Evolutionary conservation across 2,329 filamentous ascomycete genomes (phyloP), one percentile per base, ranked within the genome.

Genomic region (Cladosporium sp.): DNA sequence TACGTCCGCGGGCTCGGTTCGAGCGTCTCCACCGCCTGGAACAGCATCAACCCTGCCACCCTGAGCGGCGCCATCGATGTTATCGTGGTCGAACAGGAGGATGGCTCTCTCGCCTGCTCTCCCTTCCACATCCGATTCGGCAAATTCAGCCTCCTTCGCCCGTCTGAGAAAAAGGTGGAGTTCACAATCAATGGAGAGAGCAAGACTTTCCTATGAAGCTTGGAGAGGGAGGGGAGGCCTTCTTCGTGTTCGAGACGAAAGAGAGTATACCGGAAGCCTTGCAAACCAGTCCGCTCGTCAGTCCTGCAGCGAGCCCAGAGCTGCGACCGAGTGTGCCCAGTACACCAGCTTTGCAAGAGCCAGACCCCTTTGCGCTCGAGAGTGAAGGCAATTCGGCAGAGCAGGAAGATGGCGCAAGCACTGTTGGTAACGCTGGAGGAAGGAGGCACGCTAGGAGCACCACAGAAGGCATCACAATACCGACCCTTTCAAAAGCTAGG

Each of bases 111-210:
- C 52, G 84, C 86, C 58, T 99, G 93, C 73, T 97, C 92, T 22
- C 93, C 93, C 43, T 99, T 99, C 71, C 93, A 99, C 70, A 93
- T 99, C 58, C 90, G 93, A 63, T 99, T 99, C 70, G 93, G 93
- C 70, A 99, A 99, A 74, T 97, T 97, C 75, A 96, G 92, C 54
- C 79, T 99, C 34, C 75, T 99, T 64, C 87, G 93, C 18, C 93
- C 93, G 0, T 96, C 85, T 54, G 93, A 99, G 72, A 99, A 99
- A 74, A 99, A 97, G 80, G 93, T 99, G 64, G 91, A 97, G 72
- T 99, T 99, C 73, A 82, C 81, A 61, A 91, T 99, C 78, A 99
- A 99, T 77, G 87, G 88, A 64, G 74, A 80, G 95, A 93, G 71
- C 90, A 96, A 68, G 80, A 93, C 59, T 96, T 95, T 75, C 84